Evolutionary conservation across 2,329 filamentous ascomycete species (phyloP).

Genomic region (Penicillium sumatraense): DNA sequence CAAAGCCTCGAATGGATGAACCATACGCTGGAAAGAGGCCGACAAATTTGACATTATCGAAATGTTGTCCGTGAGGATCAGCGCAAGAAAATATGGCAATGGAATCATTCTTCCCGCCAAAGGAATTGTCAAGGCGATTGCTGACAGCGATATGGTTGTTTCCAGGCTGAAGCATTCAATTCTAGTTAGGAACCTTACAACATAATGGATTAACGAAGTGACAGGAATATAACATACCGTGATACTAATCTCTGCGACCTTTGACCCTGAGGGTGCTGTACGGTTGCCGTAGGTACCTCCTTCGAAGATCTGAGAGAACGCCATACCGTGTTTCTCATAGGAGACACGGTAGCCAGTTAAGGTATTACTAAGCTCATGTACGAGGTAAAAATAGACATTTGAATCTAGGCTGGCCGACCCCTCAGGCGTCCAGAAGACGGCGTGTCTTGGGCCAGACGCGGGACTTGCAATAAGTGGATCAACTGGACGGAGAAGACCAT

Average conservation of each 20-base stretch:
- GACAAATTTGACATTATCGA: conserved; percentile 41
- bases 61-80: background rate
- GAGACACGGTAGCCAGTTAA: conserved; percentile 22
- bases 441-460: conserved; percentile 60
- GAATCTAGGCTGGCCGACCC: background rate
- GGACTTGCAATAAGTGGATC: conserved; percentile 46
- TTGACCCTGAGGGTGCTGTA: conserved; percentile 13
- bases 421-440: conserved; percentile 53
- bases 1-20: conserved; percentile 66
- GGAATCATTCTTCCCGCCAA: conserved; percentile 18
- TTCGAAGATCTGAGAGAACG: conserved; percentile 17
- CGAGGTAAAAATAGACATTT: conserved; percentile 22
- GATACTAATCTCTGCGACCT: conserved; percentile 18
- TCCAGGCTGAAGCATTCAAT: conserved; percentile 7
- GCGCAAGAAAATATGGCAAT: conserved; percentile 18
- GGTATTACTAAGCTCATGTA: conserved; percentile 22
- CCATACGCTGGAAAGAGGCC: conserved; percentile 67
- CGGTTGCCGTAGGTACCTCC: conserved; percentile 14
- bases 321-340: conserved; percentile 14
- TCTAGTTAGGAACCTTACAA: too few relatives aligned
- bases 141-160: conserved; percentile 19
- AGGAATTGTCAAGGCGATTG: conserved; percentile 21
- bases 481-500: conserved; percentile 54
- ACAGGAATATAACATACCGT: conserved; percentile 14
- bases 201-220: too few relatives aligned